phyloP scores from a whole-genome alignment of 73 alveolate species.

The Uronychia setigera region DNA sequence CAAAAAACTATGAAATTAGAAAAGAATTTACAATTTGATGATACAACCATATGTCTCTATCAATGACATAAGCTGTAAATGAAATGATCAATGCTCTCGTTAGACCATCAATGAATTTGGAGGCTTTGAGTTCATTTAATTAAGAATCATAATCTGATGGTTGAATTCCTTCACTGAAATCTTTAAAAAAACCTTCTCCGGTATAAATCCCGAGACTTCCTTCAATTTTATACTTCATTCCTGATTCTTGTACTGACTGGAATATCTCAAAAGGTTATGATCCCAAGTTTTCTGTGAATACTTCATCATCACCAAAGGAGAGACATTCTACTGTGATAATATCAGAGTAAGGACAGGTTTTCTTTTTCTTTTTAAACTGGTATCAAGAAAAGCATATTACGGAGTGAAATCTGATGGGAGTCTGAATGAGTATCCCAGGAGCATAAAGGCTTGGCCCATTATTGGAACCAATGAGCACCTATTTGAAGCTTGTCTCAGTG shows the following conservation, averaged over 20 bases:
- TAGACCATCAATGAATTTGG: not conserved
- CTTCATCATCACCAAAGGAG: not conserved
- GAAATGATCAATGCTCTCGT: not conserved
- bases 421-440: not conserved
- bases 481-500: not conserved
- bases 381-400: not conserved
- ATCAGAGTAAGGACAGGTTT: not conserved
- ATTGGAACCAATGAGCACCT: not conserved
- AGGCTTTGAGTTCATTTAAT: not conserved
- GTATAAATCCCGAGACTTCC: not conserved
- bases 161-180: not conserved
- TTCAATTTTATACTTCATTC: not conserved
- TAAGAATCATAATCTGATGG: not conserved
- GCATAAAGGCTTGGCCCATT: not conserved
- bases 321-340: not conserved
- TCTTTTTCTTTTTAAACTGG: not conserved
- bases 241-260: not conserved
- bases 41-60: not conserved
- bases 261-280: too few species aligned
- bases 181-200: not conserved
- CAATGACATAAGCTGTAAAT: not conserved
- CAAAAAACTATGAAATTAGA: not conserved
- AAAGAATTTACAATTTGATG: not conserved
- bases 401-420: not conserved
- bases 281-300: not conserved